phyloP scores from a whole-genome alignment of 2,329 filamentous ascomycete genomes.

The Aspergillus caelatus region DNA sequence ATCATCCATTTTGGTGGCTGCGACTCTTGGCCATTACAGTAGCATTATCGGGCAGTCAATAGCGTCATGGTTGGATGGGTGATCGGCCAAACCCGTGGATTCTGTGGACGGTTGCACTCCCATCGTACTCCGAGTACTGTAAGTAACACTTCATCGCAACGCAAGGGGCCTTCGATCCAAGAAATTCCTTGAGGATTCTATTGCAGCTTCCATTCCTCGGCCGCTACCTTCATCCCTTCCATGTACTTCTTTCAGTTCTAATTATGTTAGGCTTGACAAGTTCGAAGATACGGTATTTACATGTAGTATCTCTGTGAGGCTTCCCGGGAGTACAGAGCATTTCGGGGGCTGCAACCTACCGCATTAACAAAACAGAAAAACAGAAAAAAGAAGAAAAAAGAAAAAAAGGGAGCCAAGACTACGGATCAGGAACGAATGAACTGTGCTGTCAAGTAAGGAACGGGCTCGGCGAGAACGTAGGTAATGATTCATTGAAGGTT shows the following conservation, averaged over 20 bases:
- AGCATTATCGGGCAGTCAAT: constrained; percentile 6
- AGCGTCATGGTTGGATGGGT: constrained; percentile 18
- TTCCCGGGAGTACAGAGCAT: not conserved
- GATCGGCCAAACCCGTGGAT: constrained; percentile 5
- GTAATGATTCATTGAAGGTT: not conserved
- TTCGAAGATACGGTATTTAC: not conserved
- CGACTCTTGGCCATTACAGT: constrained; percentile 1
- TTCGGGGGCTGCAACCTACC: not conserved
- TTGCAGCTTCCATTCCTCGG: constrained; percentile 15
- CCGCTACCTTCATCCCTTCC: not conserved
- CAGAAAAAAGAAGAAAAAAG: too few relatives aligned
- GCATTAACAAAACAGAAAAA: not conserved
- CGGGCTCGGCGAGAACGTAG: not conserved
- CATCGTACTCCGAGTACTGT: not conserved
- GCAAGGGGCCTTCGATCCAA: constrained; percentile 12
- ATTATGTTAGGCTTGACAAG: not conserved
- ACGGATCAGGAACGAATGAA: constrained; percentile 8
- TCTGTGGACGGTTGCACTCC: not conserved
- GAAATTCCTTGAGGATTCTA: constrained; percentile 16
- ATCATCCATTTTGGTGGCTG: not conserved
- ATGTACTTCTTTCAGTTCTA: not conserved
- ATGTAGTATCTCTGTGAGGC: not conserved
- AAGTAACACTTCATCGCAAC: constrained; percentile 6
- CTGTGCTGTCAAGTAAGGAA: constrained; percentile 2
- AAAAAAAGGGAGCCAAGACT: not conserved